Base-by-base conservation (phyloP, 306 rosid species). In the Biancaea sappan region DNA sequence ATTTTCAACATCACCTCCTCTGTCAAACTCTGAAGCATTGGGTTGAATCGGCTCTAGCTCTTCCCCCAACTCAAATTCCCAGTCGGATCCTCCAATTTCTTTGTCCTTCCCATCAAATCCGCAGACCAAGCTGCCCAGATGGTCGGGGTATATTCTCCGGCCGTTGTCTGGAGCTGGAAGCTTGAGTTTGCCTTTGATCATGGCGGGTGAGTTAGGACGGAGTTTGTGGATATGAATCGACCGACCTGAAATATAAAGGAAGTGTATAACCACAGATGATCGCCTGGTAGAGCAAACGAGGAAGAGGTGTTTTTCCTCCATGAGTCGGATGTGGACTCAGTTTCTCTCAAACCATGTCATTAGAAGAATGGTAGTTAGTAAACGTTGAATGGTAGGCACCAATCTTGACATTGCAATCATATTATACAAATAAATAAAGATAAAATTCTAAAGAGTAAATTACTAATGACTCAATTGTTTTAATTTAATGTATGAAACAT, bases 41-140 rank as follows among this genome's bases (percentile, higher is more conserved):
- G 93, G 91, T 67, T 21, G 84, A 80, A 92, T 79, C 28, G 89
- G 83, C 79, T 86, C 96, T 22, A 89, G 93, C 97, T 89, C 96
- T 70, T 87, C 91, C 0, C 96, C 97, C 7, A 72, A 68, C 31
- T 89, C 89, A 18, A 87, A 35, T 59, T 80, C 84, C n/a, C 70
- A 60, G 31, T 80, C 84, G 1, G 82, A 73, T 29, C 37, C 88
- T 16, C 31, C 81, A 14, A 40, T 54, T 16, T 69, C 80, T 1
- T 69, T 80, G 1, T 26, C 84, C 24, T 64, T 84, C 37, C 77
- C 89, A 6, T 88, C 81, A 28, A 82, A 81, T 1, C 87, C 88
- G 8, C 59, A 66, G 29, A 81, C 82, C 59, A 87, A 61, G 83
- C 89, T 89, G 46, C 94, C 94, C 10, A 91, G 85, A 18, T 71